Evolutionary conservation across 73 alveolate species (phyloP).

Genomic region (Tetrahymena malaccensis): DNA sequence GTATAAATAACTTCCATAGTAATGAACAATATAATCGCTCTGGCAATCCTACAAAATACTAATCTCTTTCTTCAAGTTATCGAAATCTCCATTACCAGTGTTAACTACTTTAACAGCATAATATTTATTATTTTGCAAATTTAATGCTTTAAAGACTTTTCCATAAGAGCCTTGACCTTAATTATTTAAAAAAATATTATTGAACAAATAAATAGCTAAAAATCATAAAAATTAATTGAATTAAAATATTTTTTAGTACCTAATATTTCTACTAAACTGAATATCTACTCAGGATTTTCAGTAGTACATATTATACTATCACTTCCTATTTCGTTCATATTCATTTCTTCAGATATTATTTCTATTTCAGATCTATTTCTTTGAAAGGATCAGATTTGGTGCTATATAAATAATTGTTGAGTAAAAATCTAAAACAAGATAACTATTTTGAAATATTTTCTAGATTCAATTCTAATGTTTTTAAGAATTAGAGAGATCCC

Average conservation of each 20-base stretch:
- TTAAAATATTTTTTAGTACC: not conserved
- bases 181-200: not conserved
- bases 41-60: conserved; percentile 76
- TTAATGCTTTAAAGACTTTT: conserved; percentile 79
- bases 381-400: not conserved
- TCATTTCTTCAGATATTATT: not conserved
- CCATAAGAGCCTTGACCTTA: conserved; percentile 95
- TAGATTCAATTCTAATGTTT: not conserved
- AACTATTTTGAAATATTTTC: not conserved
- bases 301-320: not conserved
- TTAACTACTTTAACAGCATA: conserved; percentile 85
- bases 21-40: conserved; percentile 79
- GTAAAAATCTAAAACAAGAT: not conserved
- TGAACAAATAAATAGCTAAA: not conserved
- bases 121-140: conserved; percentile 67
- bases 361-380: not conserved
- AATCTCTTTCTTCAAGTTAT: conserved; percentile 58
- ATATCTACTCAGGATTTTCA: not conserved
- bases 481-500: too few species aligned
- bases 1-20: conserved; percentile 71
- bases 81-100: conserved; percentile 28
- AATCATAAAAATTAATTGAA: not conserved
- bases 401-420: not conserved
- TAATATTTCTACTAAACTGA: not conserved
- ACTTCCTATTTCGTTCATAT: not conserved